Base-by-base conservation (phyloP, 805 yeast genomes). In the Isabelozyma rhagii region DNA sequence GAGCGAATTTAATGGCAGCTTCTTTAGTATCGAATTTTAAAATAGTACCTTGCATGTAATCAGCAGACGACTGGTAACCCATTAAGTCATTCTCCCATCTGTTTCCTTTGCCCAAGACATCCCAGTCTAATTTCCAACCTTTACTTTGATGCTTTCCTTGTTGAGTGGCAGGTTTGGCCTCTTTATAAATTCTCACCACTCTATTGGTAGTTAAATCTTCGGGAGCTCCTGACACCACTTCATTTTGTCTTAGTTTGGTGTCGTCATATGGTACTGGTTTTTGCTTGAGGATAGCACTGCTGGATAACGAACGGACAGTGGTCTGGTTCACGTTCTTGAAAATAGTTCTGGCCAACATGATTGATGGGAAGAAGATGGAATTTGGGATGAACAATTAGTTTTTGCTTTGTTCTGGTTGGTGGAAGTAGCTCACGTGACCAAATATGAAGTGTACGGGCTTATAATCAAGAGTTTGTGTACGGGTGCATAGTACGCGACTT, bases 71-170 rank as follows among this genome's bases (percentile, higher is more conserved):
- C 61, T 87, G 92, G 75, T 87, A 89, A 25, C 96, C 96, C 68
- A 89, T 89, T 64, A 89, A 75, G 65, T 87, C 93, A 68, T 89
- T 89, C 64, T 89, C 96, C 96, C 96, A 89, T 64, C 94, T 75
- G 74, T 89, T 83, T 18, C 87, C 89, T 61, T 84, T 82, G 43
- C 83, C 83, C 49, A 85, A 71, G 41, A 88, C 80, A 62, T 89
- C 96, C 93, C 94, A 89, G 68, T 89, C 96, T 49, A 89, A 63
- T 60, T 81, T 83, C 96, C 96, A 89, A 56, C 62, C 66, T 48
- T 70, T 66, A 15, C 80, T 76, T 60, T 80, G 78, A 59, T 74
- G 71, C 50, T 68, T 66, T 10, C 92, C 89, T 36, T 89, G 82
- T 72, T 89, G 96, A 14, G 92, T 89, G 39, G 96, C 96, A 13